A percentile compares a stretch with the other conserved stretches of the same genome.
These are phyloP conservation scores for Trypanosoma platydactyli DNA, from an alignment of 208 protist species.

Conservation along the genomic window DNA sequence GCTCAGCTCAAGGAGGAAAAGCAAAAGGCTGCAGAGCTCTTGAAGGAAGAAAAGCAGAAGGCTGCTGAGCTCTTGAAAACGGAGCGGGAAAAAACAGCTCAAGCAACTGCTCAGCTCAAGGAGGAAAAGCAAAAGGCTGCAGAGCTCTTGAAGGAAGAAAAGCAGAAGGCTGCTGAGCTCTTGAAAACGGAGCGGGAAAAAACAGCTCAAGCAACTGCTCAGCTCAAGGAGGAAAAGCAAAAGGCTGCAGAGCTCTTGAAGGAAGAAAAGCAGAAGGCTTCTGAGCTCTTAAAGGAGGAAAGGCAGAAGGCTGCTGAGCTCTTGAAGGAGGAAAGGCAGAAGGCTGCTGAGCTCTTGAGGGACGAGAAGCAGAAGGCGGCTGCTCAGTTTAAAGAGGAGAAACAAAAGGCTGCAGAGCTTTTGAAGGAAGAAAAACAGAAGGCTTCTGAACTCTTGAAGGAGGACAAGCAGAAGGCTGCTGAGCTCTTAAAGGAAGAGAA, in stretches of 20 bases:
- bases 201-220: neutral
- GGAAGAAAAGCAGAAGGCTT: neutral
- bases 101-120: conserved; percentile 7
- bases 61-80: conserved; percentile 13
- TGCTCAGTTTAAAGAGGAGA: conserved; percentile 4
- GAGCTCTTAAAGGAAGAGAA: conserved; percentile 1
- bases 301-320: neutral
- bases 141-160: neutral
- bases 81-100: conserved; percentile 2
- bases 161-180: conserved; percentile 6
- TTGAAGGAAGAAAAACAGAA: neutral
- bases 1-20: too few relatives aligned
- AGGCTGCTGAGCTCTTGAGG: conserved; percentile 4
- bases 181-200: neutral
- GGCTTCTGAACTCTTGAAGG: conserved; percentile 1
- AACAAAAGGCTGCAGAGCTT: neutral
- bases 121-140: conserved; percentile 12
- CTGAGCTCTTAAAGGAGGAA: conserved; percentile 1
- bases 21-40: conserved; percentile 5
- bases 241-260: conserved; percentile 5
- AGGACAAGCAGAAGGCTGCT: neutral
- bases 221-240: conserved; percentile 13
- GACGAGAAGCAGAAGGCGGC: conserved; percentile 17
- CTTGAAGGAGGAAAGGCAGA: conserved; percentile 7
- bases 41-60: neutral